phyloP scores from a whole-genome alignment of 148 eudicot genomes.

The Arbutus unedo region DNA sequence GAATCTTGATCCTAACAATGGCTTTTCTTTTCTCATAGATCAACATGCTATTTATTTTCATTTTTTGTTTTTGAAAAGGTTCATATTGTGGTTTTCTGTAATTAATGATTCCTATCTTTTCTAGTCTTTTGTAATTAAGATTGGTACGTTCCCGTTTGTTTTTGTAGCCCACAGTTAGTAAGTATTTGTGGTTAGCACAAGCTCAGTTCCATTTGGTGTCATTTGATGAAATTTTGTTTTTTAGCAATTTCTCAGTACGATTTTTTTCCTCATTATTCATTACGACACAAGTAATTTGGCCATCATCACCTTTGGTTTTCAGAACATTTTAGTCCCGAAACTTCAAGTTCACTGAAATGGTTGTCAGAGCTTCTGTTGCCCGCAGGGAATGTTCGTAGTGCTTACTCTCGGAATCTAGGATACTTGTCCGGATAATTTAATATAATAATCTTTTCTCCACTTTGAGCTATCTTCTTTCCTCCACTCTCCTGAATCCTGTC shows the following conservation, averaged over 20 bases:
- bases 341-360: background rate
- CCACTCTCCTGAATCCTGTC: background rate
- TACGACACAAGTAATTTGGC: too few species aligned
- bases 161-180: background rate
- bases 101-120: background rate
- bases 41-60: background rate
- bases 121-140: background rate
- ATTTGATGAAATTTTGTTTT: background rate
- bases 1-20: background rate
- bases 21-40: background rate
- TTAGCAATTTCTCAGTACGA: background rate
- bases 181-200: background rate
- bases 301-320: background rate
- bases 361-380: background rate
- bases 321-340: background rate
- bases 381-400: background rate
- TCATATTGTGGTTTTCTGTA: background rate
- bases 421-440: background rate
- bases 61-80: background rate
- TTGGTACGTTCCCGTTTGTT: background rate
- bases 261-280: background rate
- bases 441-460: background rate
- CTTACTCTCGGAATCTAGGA: background rate
- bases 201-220: background rate
- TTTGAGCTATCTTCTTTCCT: background rate